Base-by-base conservation (phyloP, 140 eudicot species). In the Senecio squalidus region DNA sequence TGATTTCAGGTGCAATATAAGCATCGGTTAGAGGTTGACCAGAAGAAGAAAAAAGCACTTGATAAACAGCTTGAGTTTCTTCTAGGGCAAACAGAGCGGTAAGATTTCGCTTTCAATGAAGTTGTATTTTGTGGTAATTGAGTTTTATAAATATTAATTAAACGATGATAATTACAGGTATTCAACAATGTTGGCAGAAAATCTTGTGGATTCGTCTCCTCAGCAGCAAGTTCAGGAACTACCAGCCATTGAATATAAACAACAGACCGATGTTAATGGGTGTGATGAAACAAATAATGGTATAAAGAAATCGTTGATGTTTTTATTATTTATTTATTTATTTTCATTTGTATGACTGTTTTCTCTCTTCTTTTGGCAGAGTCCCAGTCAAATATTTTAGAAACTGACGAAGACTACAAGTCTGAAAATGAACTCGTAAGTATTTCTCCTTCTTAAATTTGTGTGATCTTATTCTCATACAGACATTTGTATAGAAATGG, bases 171-270 rank as follows among this genome's bases (percentile, higher is more conserved):
- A 54, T 46, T 27, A 66, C 70, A 92, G 98, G 88, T 93, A 93
- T 76, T 93, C 99, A 24, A 88, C 95, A 36, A 93, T 88, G 99
- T 83, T 93, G 62, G 99, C 99, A 31, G 96, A 93, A 68, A 93
- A 93, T 74, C 99, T 93, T 71, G 91, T 76, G 38, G 79, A 68
- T 43, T 47, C 95, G 38, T 76, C 89, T 56, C 71, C 77, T 21
- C 43, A 64, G 25, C 70, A 64, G 59, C 70, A 78, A 20, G 66
- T 49, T 48, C 86, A 64, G 49, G 87, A 74, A 49, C 64, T 48
- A 60, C 75, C 64, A 2, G 70, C 78, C 18, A 73, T 72, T 67
- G 82, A 77, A 64, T 58, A 43, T 61, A 68, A 66, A 66, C 80
- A 51, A 56, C 76, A 66, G 18, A 67, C 55, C 2, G 81, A 69